phyloP scores from a whole-genome alignment of 495 filamentous ascomycete genomes.

The Neurospora tetraspora region DNA sequence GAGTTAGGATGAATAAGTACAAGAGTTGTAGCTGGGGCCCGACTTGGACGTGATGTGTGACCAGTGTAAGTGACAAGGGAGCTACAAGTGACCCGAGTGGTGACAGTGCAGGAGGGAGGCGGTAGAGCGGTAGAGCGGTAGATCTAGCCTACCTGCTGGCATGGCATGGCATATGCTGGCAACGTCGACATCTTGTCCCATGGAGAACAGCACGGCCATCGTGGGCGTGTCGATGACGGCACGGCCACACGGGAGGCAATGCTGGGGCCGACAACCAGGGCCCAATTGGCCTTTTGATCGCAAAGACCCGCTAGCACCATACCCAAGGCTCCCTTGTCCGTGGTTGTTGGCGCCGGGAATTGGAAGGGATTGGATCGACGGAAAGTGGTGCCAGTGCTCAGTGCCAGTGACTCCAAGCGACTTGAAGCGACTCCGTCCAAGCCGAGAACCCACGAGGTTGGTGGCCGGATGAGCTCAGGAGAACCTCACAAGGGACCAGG shows the following conservation, averaged over 20 bases:
- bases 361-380: background rate
- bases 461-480: background rate
- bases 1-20: background rate
- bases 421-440: background rate
- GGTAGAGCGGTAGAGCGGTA: background rate
- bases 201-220: background rate
- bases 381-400: background rate
- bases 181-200: background rate
- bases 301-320: background rate
- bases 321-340: background rate
- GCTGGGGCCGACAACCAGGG: background rate
- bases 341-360: background rate
- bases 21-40: background rate
- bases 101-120: background rate
- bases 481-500: background rate
- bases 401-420: background rate
- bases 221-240: conserved; percentile 8
- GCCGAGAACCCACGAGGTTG: background rate
- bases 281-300: background rate
- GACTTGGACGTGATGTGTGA: conserved; percentile 1
- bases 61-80: background rate
- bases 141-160: background rate
- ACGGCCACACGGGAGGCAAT: conserved; percentile 8
- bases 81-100: background rate
- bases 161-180: background rate